Conservation (phyloP, 1,284 basidiomycete genomes). For the Malassezia psittaci region DNA sequence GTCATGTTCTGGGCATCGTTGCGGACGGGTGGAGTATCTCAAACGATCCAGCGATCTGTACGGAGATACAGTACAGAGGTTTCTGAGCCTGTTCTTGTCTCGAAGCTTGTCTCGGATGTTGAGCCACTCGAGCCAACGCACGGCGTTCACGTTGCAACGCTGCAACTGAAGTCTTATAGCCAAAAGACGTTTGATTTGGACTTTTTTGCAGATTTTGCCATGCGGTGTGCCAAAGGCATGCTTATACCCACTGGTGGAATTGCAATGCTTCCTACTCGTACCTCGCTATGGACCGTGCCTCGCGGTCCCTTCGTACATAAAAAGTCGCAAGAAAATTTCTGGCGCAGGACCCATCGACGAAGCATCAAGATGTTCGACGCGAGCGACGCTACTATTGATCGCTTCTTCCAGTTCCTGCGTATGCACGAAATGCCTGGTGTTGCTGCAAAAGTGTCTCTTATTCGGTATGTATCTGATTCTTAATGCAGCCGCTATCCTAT, state of each 20-base stretch:
- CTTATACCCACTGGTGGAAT: conserved; percentile 69
- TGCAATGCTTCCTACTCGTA: conserved; percentile 63
- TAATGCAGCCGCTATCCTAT: conserved; percentile 12
- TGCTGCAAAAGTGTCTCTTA: conserved; percentile 69
- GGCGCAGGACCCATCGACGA: conserved; percentile 69
- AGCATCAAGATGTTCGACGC: conserved; percentile 85
- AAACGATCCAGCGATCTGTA: background rate
- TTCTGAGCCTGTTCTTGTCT: background rate
- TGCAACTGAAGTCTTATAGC: conserved; percentile 70
- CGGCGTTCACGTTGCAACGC: conserved; percentile 66
- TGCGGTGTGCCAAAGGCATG: conserved; percentile 71
- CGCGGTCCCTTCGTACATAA: conserved; percentile 84
- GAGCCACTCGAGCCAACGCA: conserved; percentile 51
- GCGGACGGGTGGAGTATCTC: background rate
- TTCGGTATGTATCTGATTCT: conserved; percentile 47
- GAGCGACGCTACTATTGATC: conserved; percentile 64
- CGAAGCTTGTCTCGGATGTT: background rate
- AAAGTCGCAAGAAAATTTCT: conserved; percentile 92
- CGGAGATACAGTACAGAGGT: background rate
- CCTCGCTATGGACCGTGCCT: conserved; percentile 74
- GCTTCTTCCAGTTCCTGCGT: conserved; percentile 71
- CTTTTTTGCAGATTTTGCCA: conserved; percentile 72
- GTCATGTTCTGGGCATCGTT: background rate
- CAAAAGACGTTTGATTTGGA: conserved; percentile 55
- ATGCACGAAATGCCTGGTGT: conserved; percentile 72